Evolutionary conservation across 139 green algal species (phyloP).

Genomic region (Gonium pectorale): DNA sequence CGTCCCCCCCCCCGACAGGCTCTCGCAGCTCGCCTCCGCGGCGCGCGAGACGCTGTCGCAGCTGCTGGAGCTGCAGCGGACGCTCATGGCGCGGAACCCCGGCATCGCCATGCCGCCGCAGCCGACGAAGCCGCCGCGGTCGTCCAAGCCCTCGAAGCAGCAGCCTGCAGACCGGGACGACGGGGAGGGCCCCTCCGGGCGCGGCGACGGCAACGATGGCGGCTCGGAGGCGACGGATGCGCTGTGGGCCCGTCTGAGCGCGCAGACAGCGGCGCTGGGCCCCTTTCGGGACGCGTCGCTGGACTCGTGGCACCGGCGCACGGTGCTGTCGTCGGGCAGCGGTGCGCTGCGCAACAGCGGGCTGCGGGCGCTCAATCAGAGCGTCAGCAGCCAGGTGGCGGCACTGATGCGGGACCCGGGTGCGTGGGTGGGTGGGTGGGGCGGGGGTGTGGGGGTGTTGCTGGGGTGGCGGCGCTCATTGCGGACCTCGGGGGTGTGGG

Average conservation of each 20-base stretch:
- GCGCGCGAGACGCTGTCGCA: slow-evolving; percentile 48
- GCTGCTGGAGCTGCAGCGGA: slow-evolving; percentile 65
- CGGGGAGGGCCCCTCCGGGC: not conserved
- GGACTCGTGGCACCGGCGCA: slow-evolving; percentile 88
- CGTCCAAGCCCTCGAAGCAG: not conserved
- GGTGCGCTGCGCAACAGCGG: slow-evolving; percentile 51
- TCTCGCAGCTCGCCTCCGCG: slow-evolving; percentile 23
- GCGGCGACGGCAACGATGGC: not conserved
- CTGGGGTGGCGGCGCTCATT: too few relatives aligned
- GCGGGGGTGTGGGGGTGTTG: too few relatives aligned
- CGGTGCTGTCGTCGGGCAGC: slow-evolving; percentile 70
- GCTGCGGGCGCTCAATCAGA: slow-evolving; percentile 82
- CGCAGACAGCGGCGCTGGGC: slow-evolving; percentile 38
- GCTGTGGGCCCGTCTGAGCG: slow-evolving; percentile 61
- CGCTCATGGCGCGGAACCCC: slow-evolving; percentile 61
- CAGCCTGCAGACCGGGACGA: not conserved
- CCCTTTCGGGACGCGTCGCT: slow-evolving; percentile 78
- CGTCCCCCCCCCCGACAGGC: not conserved
- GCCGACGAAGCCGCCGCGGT: not conserved
- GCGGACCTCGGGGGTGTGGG: too few relatives aligned
- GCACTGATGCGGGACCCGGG: slow-evolving; percentile 50
- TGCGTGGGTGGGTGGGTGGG: too few relatives aligned
- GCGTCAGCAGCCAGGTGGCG: slow-evolving; percentile 71
- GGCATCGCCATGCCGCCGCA: slow-evolving; percentile 35
- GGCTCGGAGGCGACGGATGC: not conserved